Base-by-base conservation (phyloP, 768 basidiomycete genomes). In the Mycena albidolilacea region DNA sequence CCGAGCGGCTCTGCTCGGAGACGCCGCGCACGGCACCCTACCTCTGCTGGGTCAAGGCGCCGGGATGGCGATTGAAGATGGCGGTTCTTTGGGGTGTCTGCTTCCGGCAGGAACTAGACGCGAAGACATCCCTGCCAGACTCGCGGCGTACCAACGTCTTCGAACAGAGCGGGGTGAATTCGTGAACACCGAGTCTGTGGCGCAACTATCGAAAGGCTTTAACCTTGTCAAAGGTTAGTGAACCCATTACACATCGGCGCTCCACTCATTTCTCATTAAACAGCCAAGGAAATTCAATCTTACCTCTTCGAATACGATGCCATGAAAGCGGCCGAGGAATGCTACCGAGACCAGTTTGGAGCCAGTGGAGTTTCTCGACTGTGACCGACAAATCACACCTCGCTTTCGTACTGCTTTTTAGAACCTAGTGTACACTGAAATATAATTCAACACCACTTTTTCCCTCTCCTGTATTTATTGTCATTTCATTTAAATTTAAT, bases 221-320 rank as follows among this genome's bases (percentile, higher is more conserved):
- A 7, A 1, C n/a, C 23, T 23, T 54, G 3, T 30, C 4, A 11
- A 17, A 23, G 21, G 52, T 54, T 12, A 11, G 52, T 54, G 5
- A 8, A 11, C 14, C 23, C 21, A 7, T 14, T 52, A 52, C 7
- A 21, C 3, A 17, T 54, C 23, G 3, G 21, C 21, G 8, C 7
- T 15, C 8, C n/a, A 21, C 52, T 54, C 11, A 54, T 23, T 5
- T 3, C 23, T 12, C 11, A 30, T 54, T 23, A 1, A n/a, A 12
- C 12, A 54, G 52, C 52, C 5, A 23, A 30, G 23, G 52, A 54
- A 14, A 54, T 54, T 3, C 52, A 54, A 10, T 12, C 5, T 11
- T 54, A 54, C 23, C 52, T 54, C 23, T 17, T 54, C 21, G 21
- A 54, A 54, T 54, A 54, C 52, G 52, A 54, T 21, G 52, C 52